phyloP scores from a whole-genome alignment of 768 basidiomycete genomes.

The Termitomyces sp. region DNA sequence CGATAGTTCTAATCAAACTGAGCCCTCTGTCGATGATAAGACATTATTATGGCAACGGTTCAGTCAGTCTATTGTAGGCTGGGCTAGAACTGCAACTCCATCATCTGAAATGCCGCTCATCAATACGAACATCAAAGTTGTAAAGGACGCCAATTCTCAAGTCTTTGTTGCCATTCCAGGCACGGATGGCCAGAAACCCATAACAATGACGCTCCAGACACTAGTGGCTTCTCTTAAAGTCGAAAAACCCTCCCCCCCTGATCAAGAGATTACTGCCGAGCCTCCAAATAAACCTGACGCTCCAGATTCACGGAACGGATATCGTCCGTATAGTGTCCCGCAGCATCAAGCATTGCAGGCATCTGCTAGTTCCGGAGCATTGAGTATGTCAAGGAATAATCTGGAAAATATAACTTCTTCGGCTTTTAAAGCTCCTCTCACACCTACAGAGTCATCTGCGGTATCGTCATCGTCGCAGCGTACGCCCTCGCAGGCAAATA shows the following conservation, averaged over 20 bases:
- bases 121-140: background rate
- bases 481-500: slow-evolving; percentile 40
- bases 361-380: background rate
- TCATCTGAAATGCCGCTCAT: background rate
- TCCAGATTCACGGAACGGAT: background rate
- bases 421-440: background rate
- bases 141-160: background rate
- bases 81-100: background rate
- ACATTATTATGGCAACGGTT: background rate
- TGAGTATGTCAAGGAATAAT: background rate
- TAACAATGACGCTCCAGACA: background rate
- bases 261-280: background rate
- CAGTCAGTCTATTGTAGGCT: background rate
- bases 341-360: background rate
- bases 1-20: background rate
- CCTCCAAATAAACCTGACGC: background rate
- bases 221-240: background rate
- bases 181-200: background rate
- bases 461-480: slow-evolving; percentile 6
- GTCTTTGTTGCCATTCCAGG: background rate
- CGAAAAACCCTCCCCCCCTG: background rate
- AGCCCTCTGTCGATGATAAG: background rate
- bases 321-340: slow-evolving; percentile 6
- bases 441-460: background rate
- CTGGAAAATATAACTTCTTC: background rate